Base-by-base conservation (phyloP, 1,284 basidiomycete species). In the Microbotryum scabiosae region DNA sequence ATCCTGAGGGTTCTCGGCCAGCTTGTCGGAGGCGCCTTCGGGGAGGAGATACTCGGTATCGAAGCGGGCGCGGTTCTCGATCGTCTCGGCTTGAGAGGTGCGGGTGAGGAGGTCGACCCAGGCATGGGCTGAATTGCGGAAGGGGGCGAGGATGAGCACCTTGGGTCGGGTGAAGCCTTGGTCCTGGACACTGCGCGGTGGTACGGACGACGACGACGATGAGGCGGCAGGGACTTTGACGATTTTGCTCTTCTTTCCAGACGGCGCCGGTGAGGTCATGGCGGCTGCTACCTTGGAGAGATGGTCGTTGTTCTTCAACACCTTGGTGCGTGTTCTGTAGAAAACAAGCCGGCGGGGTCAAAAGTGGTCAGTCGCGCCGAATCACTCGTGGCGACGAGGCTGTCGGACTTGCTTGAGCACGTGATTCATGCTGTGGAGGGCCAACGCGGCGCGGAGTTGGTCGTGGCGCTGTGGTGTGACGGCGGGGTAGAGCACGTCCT, bases 121-220 rank as follows among this genome's bases (percentile, higher is more conserved):
- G 57, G 82, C 80, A 7, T 89, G 78, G 0, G 90, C 94, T 46
- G 85, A 85, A 45, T 90, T 90, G 55, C 96, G 90, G 78, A 97
- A 90, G 0, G 96, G 96, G 3, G 91, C 81, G 54, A 98, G 83
- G 61, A 98, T 78, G 56, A 98, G 86, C 14, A 96, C 81, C 47
- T 94, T 94, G 23, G 96, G 94, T 9, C 96, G 86, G 2, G 93
- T 97, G 77, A 97, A 98, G 25, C 94, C 93, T 80, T 97, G 94
- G 74, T 98, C 94, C 75, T 90, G 87, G 8, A 90, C 82, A 64
- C 90, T 87, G 72, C 61, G 70, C 32, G 44, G 36, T 23, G 57
- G 26, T 26, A 85, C 82, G 8, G 70, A 62, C 8, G 82, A 82
- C 7, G n/a, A n/a, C 80, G 78, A 47, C 3, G 66, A 54, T 46